phyloP scores from a whole-genome alignment of 176 grass and related monocot species.

The Eragrostis nindensis region DNA sequence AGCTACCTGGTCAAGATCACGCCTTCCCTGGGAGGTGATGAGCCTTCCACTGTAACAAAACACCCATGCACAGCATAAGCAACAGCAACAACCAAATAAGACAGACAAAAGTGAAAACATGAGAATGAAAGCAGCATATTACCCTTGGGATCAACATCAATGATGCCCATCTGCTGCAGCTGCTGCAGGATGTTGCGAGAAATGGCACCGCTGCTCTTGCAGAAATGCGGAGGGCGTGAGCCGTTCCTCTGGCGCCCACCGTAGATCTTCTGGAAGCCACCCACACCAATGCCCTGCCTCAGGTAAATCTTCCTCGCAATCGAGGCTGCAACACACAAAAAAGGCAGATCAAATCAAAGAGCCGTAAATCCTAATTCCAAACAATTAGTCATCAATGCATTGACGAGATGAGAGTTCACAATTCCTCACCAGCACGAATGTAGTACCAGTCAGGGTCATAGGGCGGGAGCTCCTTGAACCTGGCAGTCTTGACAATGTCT shows the following conservation, averaged over 20 bases:
- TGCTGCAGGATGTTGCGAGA: constrained; percentile 78
- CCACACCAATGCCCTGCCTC: constrained; percentile 75
- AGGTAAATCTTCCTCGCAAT: constrained; percentile 86
- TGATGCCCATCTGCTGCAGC: constrained; percentile 70
- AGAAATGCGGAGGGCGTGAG: constrained; percentile 60
- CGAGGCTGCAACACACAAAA: constrained; percentile 43
- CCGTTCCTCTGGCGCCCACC: constrained; percentile 75
- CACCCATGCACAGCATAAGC: background rate
- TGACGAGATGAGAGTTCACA: background rate
- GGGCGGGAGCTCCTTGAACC: constrained; percentile 78
- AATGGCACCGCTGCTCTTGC: constrained; percentile 76
- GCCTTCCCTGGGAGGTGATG: constrained; percentile 77
- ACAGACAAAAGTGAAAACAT: too few species aligned
- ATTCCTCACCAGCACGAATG: constrained; percentile 70
- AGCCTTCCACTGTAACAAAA: constrained; percentile 61
- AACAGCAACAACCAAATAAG: background rate
- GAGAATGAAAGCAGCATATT: constrained; percentile 10
- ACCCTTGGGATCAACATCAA: constrained; percentile 72
- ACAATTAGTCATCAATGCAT: too few species aligned
- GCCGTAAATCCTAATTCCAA: background rate
- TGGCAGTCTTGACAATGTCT: constrained; percentile 83
- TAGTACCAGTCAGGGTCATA: constrained; percentile 84
- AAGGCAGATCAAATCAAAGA: background rate
- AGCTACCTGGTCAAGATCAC: constrained; percentile 78
- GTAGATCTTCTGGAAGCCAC: constrained; percentile 83